Conservation (phyloP, 2,329 filamentous ascomycete species). For the Cadophora gregata region DNA sequence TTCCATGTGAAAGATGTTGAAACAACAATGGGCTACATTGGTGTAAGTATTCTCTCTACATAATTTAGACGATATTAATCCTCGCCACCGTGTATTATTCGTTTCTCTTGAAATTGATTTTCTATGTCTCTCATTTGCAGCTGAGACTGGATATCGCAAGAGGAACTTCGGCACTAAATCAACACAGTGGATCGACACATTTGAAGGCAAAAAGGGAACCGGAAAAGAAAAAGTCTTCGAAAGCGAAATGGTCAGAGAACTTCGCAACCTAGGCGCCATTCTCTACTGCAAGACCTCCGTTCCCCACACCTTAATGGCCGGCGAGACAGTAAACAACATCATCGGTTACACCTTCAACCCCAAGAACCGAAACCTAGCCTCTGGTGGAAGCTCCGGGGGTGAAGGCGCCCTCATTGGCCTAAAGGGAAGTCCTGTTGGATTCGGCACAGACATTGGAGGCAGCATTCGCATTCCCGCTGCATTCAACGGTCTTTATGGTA, state of each 20-base stretch:
- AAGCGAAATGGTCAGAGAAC: conserved; percentile 52
- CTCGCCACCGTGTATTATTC: no score
- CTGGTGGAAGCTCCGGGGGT: conserved; percentile 43
- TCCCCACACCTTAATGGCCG: conserved; percentile 48
- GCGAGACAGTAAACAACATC: conserved; percentile 52
- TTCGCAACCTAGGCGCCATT: conserved; percentile 48
- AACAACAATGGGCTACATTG: conserved; percentile 64
- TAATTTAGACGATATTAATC: no score
- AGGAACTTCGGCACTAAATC: conserved; percentile 11
- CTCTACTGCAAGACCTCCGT: conserved; percentile 51
- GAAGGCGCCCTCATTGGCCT: conserved; percentile 45
- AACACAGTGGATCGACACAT: conserved; percentile 61
- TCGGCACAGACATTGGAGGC: conserved; percentile 45
- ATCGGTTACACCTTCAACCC: conserved; percentile 48
- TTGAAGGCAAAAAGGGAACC: conserved; percentile 58
- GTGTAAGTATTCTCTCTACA: no score
- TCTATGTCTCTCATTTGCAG: not conserved
- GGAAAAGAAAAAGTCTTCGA: conserved; percentile 58
- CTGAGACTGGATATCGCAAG: not conserved
- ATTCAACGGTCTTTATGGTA: conserved; percentile 48
- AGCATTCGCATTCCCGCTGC: conserved; percentile 46
- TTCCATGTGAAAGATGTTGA: conserved; percentile 44
- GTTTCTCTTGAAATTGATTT: no score
- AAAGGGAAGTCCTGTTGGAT: conserved; percentile 42
- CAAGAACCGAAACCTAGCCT: conserved; percentile 40